phyloP scores from a whole-genome alignment of 306 rosid genomes.

The Cucurbita argyrosperma region DNA sequence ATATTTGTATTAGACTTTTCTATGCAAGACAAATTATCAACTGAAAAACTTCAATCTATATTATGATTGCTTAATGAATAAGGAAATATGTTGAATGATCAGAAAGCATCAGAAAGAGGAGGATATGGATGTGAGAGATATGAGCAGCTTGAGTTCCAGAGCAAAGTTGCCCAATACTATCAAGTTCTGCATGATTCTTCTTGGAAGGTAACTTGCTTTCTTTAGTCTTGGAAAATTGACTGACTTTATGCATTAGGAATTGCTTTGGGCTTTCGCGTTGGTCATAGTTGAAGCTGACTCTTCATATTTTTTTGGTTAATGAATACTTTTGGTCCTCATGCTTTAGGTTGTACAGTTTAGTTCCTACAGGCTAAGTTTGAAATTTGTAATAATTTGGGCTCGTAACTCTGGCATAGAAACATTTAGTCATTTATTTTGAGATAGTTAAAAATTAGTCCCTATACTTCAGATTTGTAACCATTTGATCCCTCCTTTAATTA shows the following conservation, averaged over 20 bases:
- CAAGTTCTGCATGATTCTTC: constrained; percentile 41
- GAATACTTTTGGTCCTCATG: neutral
- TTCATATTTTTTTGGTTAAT: neutral
- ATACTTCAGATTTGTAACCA: no score
- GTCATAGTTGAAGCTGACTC: neutral
- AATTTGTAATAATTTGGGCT: no score
- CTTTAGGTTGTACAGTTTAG: no score
- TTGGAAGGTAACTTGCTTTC: constrained; percentile 59
- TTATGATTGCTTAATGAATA: neutral
- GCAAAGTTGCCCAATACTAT: constrained; percentile 51
- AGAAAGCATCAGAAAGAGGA: constrained; percentile 90
- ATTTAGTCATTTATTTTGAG: no score
- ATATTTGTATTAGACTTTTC: neutral
- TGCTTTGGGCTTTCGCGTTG: neutral
- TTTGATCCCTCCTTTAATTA: no score
- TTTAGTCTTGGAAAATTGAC: neutral
- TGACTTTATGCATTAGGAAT: neutral
- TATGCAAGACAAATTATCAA: neutral
- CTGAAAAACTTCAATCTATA: neutral
- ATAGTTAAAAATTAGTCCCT: no score
- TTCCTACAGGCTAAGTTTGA: no score
- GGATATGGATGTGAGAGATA: constrained; percentile 92
- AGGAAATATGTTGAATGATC: constrained; percentile 13
- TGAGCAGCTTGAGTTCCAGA: constrained; percentile 71
- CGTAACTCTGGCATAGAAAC: no score